phyloP scores from a whole-genome alignment of 2,329 filamentous ascomycete species.

The Apiospora aurea region DNA sequence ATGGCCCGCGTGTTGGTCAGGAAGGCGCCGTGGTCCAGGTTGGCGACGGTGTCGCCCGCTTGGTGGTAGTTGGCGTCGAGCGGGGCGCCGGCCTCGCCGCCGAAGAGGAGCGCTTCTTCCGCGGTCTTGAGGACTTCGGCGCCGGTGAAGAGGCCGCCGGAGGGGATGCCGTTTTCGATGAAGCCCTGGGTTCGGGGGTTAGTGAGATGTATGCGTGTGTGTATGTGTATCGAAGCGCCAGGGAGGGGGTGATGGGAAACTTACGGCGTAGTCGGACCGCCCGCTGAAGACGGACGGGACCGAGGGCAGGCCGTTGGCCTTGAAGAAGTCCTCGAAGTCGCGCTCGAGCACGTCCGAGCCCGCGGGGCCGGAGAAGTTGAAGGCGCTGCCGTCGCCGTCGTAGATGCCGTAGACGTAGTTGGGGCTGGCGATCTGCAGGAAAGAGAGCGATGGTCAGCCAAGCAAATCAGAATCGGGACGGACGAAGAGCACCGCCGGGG shows the following conservation, averaged over 20 bases:
- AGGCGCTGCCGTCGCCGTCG: slow-evolving; percentile 65
- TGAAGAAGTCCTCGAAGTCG: slow-evolving; percentile 65
- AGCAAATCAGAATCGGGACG: no score
- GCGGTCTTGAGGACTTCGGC: slow-evolving; percentile 65
- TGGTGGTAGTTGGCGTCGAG: slow-evolving; percentile 44
- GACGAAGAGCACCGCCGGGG: no score
- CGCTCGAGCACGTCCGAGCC: slow-evolving; percentile 67
- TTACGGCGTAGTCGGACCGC: slow-evolving; percentile 60
- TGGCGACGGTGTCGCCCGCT: slow-evolving; percentile 43
- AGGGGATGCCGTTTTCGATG: slow-evolving; percentile 62
- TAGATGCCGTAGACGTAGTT: slow-evolving; percentile 64
- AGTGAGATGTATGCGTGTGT: not conserved
- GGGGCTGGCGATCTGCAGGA: slow-evolving; percentile 49
- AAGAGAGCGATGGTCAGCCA: not conserved
- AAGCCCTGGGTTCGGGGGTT: slow-evolving; percentile 48
- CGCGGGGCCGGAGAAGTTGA: slow-evolving; percentile 59
- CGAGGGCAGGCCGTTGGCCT: slow-evolving; percentile 50
- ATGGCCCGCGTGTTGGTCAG: slow-evolving; percentile 39
- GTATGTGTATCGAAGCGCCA: no score
- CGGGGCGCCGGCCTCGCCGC: slow-evolving; percentile 55
- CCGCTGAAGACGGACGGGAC: slow-evolving; percentile 63
- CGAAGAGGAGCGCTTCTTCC: slow-evolving; percentile 60
- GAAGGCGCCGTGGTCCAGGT: slow-evolving; percentile 42
- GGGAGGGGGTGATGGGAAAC: no score
- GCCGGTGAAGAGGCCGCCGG: slow-evolving; percentile 65